Conservation (phyloP, 148 eudicot species). For the Cornus controversa region DNA sequence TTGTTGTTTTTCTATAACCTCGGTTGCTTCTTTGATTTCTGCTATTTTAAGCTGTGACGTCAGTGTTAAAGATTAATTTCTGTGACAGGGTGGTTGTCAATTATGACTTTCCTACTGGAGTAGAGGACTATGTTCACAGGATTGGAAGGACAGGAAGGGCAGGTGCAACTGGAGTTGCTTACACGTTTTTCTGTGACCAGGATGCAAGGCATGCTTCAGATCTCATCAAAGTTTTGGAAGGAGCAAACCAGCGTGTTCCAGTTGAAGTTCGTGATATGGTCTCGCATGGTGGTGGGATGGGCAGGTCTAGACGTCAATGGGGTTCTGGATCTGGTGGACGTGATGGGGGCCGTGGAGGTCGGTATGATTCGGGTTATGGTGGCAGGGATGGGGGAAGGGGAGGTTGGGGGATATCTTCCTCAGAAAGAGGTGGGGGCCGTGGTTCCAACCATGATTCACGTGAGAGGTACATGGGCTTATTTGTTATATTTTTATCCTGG, state of each 20-base stretch:
- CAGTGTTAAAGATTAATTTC: not conserved
- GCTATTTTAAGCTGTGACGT: not conserved
- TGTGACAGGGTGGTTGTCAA: slow-evolving; percentile 81
- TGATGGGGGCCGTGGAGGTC: slow-evolving; percentile 29
- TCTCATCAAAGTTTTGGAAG: slow-evolving; percentile 84
- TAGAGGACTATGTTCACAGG: slow-evolving; percentile 98
- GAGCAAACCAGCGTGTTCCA: slow-evolving; percentile 86
- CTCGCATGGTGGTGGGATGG: slow-evolving; percentile 78
- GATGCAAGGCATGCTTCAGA: slow-evolving; percentile 87
- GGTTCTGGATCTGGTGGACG: slow-evolving; percentile 30
- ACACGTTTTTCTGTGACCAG: slow-evolving; percentile 77
- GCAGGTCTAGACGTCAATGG: slow-evolving; percentile 49
- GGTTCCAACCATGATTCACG: no score
- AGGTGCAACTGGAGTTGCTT: slow-evolving; percentile 87
- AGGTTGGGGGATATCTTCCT: slow-evolving; percentile 26
- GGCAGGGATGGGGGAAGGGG: slow-evolving; percentile 57
- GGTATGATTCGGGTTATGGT: slow-evolving; percentile 17
- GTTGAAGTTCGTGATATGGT: slow-evolving; percentile 83
- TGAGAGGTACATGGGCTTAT: no score
- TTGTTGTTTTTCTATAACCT: not conserved
- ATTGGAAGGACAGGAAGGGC: slow-evolving; percentile 99
- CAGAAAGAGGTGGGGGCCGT: slow-evolving; percentile 27
- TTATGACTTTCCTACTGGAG: slow-evolving; percentile 90
- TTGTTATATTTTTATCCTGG: no score
- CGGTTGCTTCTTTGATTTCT: not conserved